Conservation (phyloP, 2,329 filamentous ascomycete genomes). For the Pezicula neosporulosa region DNA sequence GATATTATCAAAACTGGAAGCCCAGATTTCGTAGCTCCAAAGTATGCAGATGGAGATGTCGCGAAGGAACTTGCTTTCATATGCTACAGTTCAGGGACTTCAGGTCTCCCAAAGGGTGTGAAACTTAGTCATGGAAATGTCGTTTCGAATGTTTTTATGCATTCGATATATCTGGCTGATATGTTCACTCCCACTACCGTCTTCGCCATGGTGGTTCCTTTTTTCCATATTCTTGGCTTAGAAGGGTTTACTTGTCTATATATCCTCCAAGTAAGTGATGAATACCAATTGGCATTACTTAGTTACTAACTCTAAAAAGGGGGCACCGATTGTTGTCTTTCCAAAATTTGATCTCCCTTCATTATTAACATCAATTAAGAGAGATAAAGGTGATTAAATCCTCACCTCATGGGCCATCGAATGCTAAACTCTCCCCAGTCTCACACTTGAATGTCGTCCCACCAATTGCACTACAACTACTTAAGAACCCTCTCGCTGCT, state of each 20-base stretch:
- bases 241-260: background rate
- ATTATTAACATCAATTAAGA: constrained; percentile 63
- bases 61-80: constrained; percentile 71
- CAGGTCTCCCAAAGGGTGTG: constrained; percentile 52
- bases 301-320: constrained; percentile 11
- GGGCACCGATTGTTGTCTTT: constrained; percentile 72
- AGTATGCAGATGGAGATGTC: background rate
- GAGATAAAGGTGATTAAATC: background rate
- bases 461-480: constrained; percentile 68
- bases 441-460: constrained; percentile 52
- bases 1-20: background rate
- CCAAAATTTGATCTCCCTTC: constrained; percentile 68
- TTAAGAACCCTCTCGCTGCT: constrained; percentile 64
- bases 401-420: background rate
- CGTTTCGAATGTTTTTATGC: constrained; percentile 4
- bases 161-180: background rate
- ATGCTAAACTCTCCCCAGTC: constrained; percentile 8
- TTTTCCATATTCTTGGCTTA: background rate
- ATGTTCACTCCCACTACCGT: background rate
- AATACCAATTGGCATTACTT: too few species aligned
- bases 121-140: constrained; percentile 10
- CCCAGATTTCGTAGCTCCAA: background rate
- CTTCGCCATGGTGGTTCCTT: background rate
- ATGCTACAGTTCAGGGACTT: constrained; percentile 51
- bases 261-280: background rate